Conservation (phyloP, 306 rosid species). For the Sphenostylis stenocarpa region DNA sequence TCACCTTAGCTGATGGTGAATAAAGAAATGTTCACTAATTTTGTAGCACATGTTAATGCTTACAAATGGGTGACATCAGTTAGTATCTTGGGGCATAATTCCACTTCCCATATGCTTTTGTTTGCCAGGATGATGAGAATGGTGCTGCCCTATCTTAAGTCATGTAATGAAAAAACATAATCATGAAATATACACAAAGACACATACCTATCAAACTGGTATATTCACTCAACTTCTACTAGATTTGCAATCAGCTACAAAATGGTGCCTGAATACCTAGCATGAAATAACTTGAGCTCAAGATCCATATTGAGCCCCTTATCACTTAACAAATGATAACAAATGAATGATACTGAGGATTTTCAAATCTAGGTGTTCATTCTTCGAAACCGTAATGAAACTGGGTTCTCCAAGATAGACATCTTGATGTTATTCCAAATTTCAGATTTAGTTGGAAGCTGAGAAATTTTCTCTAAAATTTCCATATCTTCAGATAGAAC, state of each 20-base stretch:
- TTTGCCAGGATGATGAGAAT: not conserved
- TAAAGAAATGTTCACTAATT: slow-evolving; percentile 23
- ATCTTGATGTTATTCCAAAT: slow-evolving; percentile 57
- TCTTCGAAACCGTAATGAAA: slow-evolving; percentile 43
- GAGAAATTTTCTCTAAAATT: slow-evolving; percentile 60
- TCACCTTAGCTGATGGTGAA: slow-evolving; percentile 1
- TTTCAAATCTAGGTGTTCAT: slow-evolving; percentile 29
- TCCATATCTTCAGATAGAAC: slow-evolving; percentile 69
- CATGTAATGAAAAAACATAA: not conserved
- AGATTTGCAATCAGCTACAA: slow-evolving; percentile 9
- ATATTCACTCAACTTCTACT: not conserved
- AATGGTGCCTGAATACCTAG: slow-evolving; percentile 14
- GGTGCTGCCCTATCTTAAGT: slow-evolving; percentile 22
- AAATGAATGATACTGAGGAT: slow-evolving; percentile 14
- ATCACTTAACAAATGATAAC: slow-evolving; percentile 1
- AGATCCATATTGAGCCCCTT: slow-evolving; percentile 14
- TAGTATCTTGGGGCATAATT: not conserved
- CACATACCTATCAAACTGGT: slow-evolving; percentile 15
- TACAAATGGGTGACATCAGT: slow-evolving; percentile 5
- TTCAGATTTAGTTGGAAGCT: slow-evolving; percentile 57
- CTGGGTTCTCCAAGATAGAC: slow-evolving; percentile 60
- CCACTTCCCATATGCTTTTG: not conserved
- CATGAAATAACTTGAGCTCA: slow-evolving; percentile 10
- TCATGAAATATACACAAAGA: slow-evolving; percentile 24
- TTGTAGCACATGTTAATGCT: slow-evolving; percentile 4